These are phyloP conservation scores for Lepidium sativum DNA, from an alignment of 345 rosid genomes.

Conservation along the genomic window DNA sequence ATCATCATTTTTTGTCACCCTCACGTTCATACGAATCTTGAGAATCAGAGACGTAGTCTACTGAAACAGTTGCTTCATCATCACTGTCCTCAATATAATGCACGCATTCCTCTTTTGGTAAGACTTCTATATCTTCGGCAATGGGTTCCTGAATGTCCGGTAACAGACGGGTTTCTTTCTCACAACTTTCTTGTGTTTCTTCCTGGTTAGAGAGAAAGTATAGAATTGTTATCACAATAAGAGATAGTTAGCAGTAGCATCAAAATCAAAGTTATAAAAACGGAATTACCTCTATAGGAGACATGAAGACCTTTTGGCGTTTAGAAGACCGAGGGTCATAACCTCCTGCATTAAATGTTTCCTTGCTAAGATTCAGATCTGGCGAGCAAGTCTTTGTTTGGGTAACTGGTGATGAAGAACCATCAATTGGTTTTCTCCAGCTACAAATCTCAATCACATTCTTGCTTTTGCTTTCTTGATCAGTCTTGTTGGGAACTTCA, in stretches of 20 bases:
- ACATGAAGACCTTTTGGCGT: conserved; percentile 23
- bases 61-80: conserved; percentile 16
- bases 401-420: conserved; percentile 19
- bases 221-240: background rate
- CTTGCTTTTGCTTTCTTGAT: conserved; percentile 31
- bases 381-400: conserved; percentile 28
- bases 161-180: conserved; percentile 21
- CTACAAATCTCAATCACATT: conserved; percentile 29
- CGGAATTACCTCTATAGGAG: conserved; percentile 43
- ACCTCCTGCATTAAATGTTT: conserved; percentile 14
- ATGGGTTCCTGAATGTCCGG: conserved; percentile 12
- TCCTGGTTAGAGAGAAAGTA: conserved; percentile 34
- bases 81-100: conserved; percentile 22
- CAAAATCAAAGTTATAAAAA: background rate
- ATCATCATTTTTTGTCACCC: background rate
- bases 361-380: conserved; percentile 33
- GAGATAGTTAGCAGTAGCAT: background rate
- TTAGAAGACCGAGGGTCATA: conserved; percentile 15
- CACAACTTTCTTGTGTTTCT: conserved; percentile 39
- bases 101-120: background rate
- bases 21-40: conserved; percentile 11
- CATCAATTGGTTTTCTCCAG: conserved; percentile 25
- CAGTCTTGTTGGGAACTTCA: conserved; percentile 22
- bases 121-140: background rate
- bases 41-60: conserved; percentile 18